Evolutionary conservation across 495 filamentous ascomycete genomes (phyloP).

Genomic region (Astrothelium macrocarpum): DNA sequence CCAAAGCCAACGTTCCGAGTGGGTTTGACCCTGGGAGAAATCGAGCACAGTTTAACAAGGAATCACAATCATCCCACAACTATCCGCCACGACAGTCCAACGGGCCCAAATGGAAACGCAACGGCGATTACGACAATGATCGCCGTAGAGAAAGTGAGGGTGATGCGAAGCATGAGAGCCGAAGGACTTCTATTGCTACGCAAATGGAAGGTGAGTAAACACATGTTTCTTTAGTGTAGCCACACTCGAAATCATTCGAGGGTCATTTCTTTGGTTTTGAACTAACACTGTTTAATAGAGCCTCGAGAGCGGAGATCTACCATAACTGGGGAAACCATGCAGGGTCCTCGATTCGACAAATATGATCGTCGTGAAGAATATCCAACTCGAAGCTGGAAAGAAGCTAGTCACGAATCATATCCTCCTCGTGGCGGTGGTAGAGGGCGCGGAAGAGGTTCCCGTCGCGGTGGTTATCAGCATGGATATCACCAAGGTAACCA

Average conservation of each 20-base stretch:
- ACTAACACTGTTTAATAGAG: background rate
- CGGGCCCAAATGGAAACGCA: background rate
- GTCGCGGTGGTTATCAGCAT: background rate
- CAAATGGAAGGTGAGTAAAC: background rate
- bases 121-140: background rate
- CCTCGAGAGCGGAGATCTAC: background rate
- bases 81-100: constrained; percentile 1
- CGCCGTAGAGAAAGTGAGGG: background rate
- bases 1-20: constrained; percentile 16
- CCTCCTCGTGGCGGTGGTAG: constrained; percentile 3
- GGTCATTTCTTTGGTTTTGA: too few species aligned
- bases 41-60: constrained; percentile 11
- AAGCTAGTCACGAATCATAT: background rate
- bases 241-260: too few species aligned
- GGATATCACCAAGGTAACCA: background rate
- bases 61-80: constrained; percentile 10
- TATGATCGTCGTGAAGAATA: constrained; percentile 3
- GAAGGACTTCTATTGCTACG: background rate
- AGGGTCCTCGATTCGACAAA: background rate
- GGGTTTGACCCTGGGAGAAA: constrained; percentile 18
- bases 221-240: background rate
- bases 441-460: background rate
- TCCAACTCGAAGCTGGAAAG: background rate
- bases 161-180: background rate
- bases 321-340: background rate